Evolutionary conservation across 768 basidiomycete species (phyloP).

Genomic region (Agaricus blazei): DNA sequence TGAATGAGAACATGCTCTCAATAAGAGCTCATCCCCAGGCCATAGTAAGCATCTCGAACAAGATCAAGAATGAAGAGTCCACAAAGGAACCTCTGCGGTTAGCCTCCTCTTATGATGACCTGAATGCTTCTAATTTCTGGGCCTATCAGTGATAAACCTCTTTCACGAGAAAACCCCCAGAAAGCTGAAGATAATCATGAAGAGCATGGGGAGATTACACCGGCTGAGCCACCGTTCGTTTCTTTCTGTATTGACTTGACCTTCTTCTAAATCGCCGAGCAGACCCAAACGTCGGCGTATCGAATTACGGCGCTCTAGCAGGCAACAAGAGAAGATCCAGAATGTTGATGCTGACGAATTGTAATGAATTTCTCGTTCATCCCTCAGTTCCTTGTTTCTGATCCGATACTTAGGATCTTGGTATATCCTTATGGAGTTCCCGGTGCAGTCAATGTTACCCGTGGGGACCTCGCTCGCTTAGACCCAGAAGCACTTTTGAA

Average conservation of each 20-base stretch:
- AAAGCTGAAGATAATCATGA: not conserved
- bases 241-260: not conserved
- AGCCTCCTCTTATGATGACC: not conserved
- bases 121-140: no score
- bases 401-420: slow-evolving; percentile 48
- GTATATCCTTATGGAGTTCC: slow-evolving; percentile 67
- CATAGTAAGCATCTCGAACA: not conserved
- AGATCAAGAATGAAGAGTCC: not conserved
- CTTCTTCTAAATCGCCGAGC: not conserved
- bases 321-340: slow-evolving; percentile 18
- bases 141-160: not conserved
- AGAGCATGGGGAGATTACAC: not conserved
- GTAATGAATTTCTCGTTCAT: slow-evolving; percentile 25
- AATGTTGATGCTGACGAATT: slow-evolving; percentile 56
- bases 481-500: slow-evolving; percentile 85
- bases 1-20: not conserved
- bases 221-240: slow-evolving; percentile 3
- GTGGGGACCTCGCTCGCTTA: slow-evolving; percentile 71
- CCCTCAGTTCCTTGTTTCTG: not conserved
- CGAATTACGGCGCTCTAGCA: slow-evolving; percentile 23
- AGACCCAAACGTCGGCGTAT: slow-evolving; percentile 8
- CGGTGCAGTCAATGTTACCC: slow-evolving; percentile 78
- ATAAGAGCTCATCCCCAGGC: no score
- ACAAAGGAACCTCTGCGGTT: not conserved
- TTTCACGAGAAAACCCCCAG: not conserved